Evolutionary conservation across 2,329 filamentous ascomycete genomes (phyloP), one percentile per base, ranked within the genome.

Genomic region (Cytospora piceicola): DNA sequence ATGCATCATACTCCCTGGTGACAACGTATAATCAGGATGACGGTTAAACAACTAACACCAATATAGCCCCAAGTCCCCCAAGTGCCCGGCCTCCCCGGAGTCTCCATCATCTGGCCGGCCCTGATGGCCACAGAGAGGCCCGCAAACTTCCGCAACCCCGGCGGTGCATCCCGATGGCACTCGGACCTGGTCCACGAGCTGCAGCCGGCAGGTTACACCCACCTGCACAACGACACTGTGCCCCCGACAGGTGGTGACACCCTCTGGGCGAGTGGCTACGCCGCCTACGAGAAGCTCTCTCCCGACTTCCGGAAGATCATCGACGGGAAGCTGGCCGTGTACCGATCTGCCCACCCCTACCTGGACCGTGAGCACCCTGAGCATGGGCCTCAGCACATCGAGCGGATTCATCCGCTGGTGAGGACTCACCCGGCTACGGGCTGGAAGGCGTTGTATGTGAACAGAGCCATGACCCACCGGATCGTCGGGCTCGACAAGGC

Each of bases 401-500:
- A 91, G 75, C 83, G 89, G 8, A 78, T 83, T 12, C 90, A 92
- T 73, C 89, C 89, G 0, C 74, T 92, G 12, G 89, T 92, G 2
- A 82, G 90, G 3, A 86, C 90, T 0, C 89, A 92, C 72, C 90
- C 90, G 0, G 89, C 86, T 0, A 92, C 90, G 0, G 90, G 89
- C 0, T 92, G 90, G 90, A 92, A 91, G 75, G 82, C 88, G 0
- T 80, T 92, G 0, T 92, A 83, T 80, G 90, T 92, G 0, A 92
- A 92, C 73, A 83, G 89, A 3, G 80, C 86, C 2, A 88, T 92
- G 83, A 92, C 89, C 0, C 82, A 83, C 7, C 80, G 84, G 0
- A 92, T 92, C 57, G 85, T 92, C 0, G 90, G 89, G 0, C 75
- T 92, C 0, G 89, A 92, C 70, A 85, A 85, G 67, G 86, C 81